phyloP scores from a whole-genome alignment of 805 yeast species.

The Metschnikowia gelsemii region DNA sequence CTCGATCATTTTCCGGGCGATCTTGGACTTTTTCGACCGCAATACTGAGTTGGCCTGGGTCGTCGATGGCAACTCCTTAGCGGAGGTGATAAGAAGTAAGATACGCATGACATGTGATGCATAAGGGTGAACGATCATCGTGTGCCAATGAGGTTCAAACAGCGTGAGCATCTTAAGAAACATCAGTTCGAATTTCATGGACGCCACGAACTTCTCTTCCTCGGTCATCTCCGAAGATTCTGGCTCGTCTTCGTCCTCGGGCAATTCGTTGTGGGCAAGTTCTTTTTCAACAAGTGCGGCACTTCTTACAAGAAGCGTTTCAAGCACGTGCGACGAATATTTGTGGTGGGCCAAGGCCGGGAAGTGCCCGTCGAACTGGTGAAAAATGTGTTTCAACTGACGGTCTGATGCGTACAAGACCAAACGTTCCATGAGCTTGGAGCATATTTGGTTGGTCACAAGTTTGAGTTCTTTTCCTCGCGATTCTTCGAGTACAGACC shows the following conservation, averaged over 20 bases:
- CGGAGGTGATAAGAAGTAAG: slow-evolving; percentile 67
- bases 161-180: slow-evolving; percentile 67
- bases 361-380: slow-evolving; percentile 70
- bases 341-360: slow-evolving; percentile 79
- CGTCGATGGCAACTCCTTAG: slow-evolving; percentile 74
- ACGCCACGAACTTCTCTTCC: slow-evolving; percentile 34
- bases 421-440: slow-evolving; percentile 86
- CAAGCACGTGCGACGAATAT: slow-evolving; percentile 91
- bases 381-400: slow-evolving; percentile 65
- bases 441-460: slow-evolving; percentile 92
- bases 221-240: slow-evolving; percentile 15
- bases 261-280: slow-evolving; percentile 37
- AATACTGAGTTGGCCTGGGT: slow-evolving; percentile 66
- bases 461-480: slow-evolving; percentile 87
- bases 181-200: slow-evolving; percentile 62
- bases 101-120: slow-evolving; percentile 86
- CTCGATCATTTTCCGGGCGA: slow-evolving; percentile 91
- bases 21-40: slow-evolving; percentile 79
- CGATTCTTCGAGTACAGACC: slow-evolving; percentile 80
- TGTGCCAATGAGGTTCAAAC: slow-evolving; percentile 54
- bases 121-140: slow-evolving; percentile 71
- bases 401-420: slow-evolving; percentile 62
- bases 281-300: slow-evolving; percentile 79
- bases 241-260: slow-evolving; percentile 34
- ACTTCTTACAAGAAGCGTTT: slow-evolving; percentile 72